These are phyloP conservation scores for Lepiota brunneoincarnata DNA, from an alignment of 768 basidiomycete species.

Conservation along the genomic window DNA sequence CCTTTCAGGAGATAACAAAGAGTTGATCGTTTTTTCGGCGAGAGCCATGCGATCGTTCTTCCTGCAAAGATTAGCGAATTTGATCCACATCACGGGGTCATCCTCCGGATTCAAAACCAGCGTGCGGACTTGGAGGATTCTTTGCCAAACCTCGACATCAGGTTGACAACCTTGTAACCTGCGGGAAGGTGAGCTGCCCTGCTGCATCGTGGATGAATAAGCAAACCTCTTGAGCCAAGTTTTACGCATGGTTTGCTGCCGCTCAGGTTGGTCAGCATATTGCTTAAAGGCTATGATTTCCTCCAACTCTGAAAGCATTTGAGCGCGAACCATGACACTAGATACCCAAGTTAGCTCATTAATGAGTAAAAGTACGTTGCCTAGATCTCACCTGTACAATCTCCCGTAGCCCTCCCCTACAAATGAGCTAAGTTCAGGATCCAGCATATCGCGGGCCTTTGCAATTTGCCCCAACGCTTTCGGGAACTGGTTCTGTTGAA, in stretches of 20 bases:
- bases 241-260: conserved; percentile 85
- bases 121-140: conserved; percentile 93
- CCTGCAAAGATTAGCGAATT: conserved; percentile 96
- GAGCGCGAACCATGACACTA: conserved; percentile 94
- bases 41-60: conserved; percentile 93
- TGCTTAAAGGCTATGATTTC: conserved; percentile 98
- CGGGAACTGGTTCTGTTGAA: conserved; percentile 94
- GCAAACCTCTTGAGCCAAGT: conserved; percentile 96
- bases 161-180: conserved; percentile 95
- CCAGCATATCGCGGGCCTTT: conserved; percentile 87
- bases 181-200: neutral
- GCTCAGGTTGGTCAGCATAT: conserved; percentile 88
- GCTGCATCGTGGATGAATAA: neutral
- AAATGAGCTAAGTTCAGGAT: conserved; percentile 87
- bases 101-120: conserved; percentile 91
- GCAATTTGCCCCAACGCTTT: conserved; percentile 89
- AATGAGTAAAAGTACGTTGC: neutral
- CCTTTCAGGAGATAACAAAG: conserved; percentile 74
- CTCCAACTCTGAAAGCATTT: conserved; percentile 97
- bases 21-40: conserved; percentile 96
- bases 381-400: conserved; percentile 78
- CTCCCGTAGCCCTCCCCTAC: conserved; percentile 97
- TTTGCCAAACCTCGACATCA: conserved; percentile 99
- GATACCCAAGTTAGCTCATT: conserved; percentile 5
- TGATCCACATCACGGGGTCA: conserved; percentile 98